A percentile compares a stretch with the other conserved stretches of the same genome.
Evolutionary conservation across 2,329 filamentous ascomycete genomes (phyloP).

Genomic region (Sarocladiaceae sp.): DNA sequence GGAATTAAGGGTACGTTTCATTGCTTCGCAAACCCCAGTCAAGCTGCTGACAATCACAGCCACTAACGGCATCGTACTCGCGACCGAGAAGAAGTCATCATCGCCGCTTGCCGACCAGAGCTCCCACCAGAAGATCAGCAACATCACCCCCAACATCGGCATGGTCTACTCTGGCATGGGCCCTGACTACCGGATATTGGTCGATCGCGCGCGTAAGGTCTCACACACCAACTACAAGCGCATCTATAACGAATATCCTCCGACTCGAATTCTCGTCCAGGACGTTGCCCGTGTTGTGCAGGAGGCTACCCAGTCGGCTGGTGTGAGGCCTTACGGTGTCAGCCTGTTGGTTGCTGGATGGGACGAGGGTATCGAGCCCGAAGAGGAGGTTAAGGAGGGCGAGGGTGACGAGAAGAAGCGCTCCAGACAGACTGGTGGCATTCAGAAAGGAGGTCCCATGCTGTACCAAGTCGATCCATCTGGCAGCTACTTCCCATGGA

Average conservation of each 20-base stretch:
- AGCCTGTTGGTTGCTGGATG: constrained; percentile 92
- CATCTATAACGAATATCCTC: constrained; percentile 99
- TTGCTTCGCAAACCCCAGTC: not conserved
- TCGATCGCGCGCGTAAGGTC: constrained; percentile 96
- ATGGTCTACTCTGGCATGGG: constrained; percentile 99
- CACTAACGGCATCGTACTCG: constrained; percentile 97
- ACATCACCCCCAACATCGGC: constrained; percentile 97
- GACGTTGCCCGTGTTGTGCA: constrained; percentile 98
- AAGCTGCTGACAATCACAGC: constrained; percentile 45
- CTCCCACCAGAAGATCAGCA: constrained; percentile 93
- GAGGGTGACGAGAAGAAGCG: constrained; percentile 65
- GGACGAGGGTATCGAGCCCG: constrained; percentile 93
- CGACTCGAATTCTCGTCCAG: constrained; percentile 96
- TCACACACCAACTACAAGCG: constrained; percentile 98
- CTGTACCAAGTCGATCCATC: constrained; percentile 99
- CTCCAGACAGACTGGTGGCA: constrained; percentile 85
- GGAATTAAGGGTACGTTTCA: constrained; percentile 81
- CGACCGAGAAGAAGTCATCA: constrained; percentile 98
- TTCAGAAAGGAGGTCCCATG: constrained; percentile 92
- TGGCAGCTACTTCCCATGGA: constrained; percentile 98
- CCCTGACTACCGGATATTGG: constrained; percentile 93
- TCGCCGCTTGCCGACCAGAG: constrained; percentile 93
- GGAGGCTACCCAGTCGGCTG: constrained; percentile 95
- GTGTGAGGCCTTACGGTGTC: constrained; percentile 94
- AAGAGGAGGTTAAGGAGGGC: constrained; percentile 56